Percentiles rank a stretch among this genome's conserved stretches.
These are phyloP conservation scores for Tritrichomonas musculus DNA, from an alignment of 208 protist genomes.

Conservation along the genomic window DNA sequence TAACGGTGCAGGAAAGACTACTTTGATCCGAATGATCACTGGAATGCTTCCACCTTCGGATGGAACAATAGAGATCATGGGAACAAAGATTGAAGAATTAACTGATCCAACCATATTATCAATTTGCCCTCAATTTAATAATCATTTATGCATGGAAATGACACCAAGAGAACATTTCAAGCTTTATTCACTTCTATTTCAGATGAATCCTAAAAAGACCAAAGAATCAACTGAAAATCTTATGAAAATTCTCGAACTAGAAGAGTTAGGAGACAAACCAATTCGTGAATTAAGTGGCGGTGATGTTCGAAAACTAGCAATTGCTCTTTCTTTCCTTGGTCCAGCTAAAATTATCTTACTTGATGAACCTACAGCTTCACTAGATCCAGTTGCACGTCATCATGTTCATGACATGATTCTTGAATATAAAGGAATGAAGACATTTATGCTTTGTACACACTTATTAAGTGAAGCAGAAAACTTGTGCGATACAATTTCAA, in stretches of 20 bases:
- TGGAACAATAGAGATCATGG: neutral
- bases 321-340: neutral
- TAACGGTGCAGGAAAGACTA: constrained; percentile 49
- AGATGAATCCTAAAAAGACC: neutral
- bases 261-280: neutral
- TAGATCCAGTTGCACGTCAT: neutral
- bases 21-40: constrained; percentile 44
- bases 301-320: neutral
- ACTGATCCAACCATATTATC: neutral
- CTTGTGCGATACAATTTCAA: neutral
- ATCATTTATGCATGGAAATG: neutral
- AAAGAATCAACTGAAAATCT: neutral
- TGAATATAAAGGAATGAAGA: neutral
- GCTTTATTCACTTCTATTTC: neutral
- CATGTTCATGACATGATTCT: neutral
- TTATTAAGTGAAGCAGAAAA: neutral
- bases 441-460: too few species aligned
- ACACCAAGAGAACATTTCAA: neutral
- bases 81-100: neutral
- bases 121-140: constrained; percentile 18
- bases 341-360: neutral
- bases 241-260: neutral
- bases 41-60: constrained; percentile 22
- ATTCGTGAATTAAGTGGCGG: too few species aligned
- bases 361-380: neutral